Percentiles rank a stretch among this genome's conserved stretches.
Evolutionary conservation across 768 basidiomycete species (phyloP).

Genomic region (Hortiboletus campestris): DNA sequence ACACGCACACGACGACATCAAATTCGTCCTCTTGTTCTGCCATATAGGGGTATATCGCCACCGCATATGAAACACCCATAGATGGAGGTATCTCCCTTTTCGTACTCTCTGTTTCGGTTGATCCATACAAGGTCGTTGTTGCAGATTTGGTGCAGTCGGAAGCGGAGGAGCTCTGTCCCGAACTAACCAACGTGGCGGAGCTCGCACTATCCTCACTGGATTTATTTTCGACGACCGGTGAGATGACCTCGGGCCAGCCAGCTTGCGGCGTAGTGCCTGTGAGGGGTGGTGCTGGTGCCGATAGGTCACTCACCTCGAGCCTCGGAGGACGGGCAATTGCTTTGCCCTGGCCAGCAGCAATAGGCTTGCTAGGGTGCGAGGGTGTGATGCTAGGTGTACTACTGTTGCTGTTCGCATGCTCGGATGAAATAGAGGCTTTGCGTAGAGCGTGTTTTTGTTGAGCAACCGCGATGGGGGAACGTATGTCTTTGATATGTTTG

Average conservation of each 20-base stretch:
- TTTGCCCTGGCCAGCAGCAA: slow-evolving; percentile 31
- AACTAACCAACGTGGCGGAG: slow-evolving; percentile 34
- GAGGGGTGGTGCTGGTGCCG: slow-evolving; percentile 48
- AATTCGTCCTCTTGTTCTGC: slow-evolving; percentile 99
- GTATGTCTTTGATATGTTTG: slow-evolving; percentile 90
- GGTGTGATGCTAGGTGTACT: slow-evolving; percentile 20
- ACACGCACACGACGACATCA: slow-evolving; percentile 88
- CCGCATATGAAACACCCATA: slow-evolving; percentile 82
- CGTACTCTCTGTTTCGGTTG: slow-evolving; percentile 34
- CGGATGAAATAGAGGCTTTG: slow-evolving; percentile 55
- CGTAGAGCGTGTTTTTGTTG: slow-evolving; percentile 93
- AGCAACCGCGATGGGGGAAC: slow-evolving; percentile 94
- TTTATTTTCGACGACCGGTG: slow-evolving; percentile 52
- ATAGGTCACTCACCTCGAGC: slow-evolving; percentile 66
- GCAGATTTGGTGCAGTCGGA: slow-evolving; percentile 22
- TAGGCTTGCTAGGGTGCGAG: slow-evolving; percentile 24
- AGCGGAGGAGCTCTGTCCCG: slow-evolving; percentile 30
- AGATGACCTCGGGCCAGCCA: slow-evolving; percentile 74
- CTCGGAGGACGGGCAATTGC: slow-evolving; percentile 57
- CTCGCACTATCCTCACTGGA: slow-evolving; percentile 40
- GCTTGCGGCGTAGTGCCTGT: slow-evolving; percentile 65
- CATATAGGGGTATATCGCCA: slow-evolving; percentile 98
- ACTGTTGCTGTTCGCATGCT: slow-evolving; percentile 17
- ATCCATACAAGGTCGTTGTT: slow-evolving; percentile 14
- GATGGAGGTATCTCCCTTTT: slow-evolving; percentile 44